A percentile compares a stretch with the other conserved stretches of the same genome.
Evolutionary conservation across 768 basidiomycete genomes (phyloP).

Genomic region (Leccinum fibrillosum): DNA sequence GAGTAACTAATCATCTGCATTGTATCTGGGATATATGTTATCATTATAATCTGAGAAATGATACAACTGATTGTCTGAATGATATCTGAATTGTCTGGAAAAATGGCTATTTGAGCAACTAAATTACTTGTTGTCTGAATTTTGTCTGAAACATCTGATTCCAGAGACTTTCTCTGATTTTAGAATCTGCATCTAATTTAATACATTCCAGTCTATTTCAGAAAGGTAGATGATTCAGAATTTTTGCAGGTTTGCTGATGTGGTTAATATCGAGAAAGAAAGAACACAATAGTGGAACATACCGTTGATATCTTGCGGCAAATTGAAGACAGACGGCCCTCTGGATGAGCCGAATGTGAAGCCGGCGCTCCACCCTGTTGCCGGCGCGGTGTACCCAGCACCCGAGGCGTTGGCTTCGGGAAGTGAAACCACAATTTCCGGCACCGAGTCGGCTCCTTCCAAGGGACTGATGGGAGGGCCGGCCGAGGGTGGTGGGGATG

Average conservation of each 20-base stretch:
- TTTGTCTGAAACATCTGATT: not conserved
- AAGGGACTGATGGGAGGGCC: too few relatives aligned
- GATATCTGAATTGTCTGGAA: not conserved
- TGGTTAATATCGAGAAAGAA: too few relatives aligned
- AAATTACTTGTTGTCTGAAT: not conserved
- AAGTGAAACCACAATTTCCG: too few relatives aligned
- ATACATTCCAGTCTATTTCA: not conserved
- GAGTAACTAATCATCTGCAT: not conserved
- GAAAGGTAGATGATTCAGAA: not conserved
- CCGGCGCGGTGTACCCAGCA: too few relatives aligned
- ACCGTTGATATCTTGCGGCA: too few relatives aligned
- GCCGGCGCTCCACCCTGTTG: too few relatives aligned
- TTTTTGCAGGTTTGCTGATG: not conserved
- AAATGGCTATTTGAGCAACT: not conserved
- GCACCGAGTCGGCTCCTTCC: too few relatives aligned
- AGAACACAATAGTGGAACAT: too few relatives aligned
- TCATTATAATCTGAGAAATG: not conserved
- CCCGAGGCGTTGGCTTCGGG: too few relatives aligned
- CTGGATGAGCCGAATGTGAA: too few relatives aligned
- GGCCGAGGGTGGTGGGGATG: too few relatives aligned
- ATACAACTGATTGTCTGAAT: not conserved
- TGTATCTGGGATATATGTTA: not conserved
- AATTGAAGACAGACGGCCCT: too few relatives aligned
- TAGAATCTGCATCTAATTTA: not conserved
- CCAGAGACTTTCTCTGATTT: not conserved